Evolutionary conservation across 805 yeast genomes (phyloP).

Genomic region (Myxozyma kluyveri): DNA sequence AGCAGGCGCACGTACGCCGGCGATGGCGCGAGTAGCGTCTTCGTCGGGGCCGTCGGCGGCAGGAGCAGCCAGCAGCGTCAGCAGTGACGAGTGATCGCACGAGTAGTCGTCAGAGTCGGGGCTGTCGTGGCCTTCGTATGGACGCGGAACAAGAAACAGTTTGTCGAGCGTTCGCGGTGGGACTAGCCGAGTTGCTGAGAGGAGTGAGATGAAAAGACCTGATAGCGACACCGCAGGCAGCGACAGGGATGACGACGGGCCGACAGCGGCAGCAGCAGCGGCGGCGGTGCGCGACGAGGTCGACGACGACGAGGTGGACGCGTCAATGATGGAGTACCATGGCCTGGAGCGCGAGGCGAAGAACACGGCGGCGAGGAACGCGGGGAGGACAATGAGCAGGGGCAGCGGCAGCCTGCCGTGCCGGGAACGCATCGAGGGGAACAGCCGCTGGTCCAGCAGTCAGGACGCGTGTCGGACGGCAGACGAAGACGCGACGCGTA

Average conservation of each 20-base stretch:
- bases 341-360: neutral
- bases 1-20: neutral
- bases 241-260: neutral
- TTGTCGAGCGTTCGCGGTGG: neutral
- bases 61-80: neutral
- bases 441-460: too few relatives aligned
- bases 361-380: neutral
- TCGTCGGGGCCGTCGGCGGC: neutral
- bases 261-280: neutral
- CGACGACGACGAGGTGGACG: constrained; percentile 3
- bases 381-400: neutral
- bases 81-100: neutral
- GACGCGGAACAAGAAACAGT: neutral
- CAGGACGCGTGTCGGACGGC: too few relatives aligned
- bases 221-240: neutral
- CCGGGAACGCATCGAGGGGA: neutral
- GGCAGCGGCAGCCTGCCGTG: neutral
- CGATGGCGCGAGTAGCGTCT: neutral
- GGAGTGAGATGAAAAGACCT: neutral
- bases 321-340: neutral
- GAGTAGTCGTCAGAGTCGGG: neutral
- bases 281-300: constrained; percentile 4
- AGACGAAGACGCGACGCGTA: neutral
- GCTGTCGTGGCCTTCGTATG: neutral
- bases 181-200: neutral